phyloP scores from a whole-genome alignment of 148 eudicot species.

The Rhododendron vialii region DNA sequence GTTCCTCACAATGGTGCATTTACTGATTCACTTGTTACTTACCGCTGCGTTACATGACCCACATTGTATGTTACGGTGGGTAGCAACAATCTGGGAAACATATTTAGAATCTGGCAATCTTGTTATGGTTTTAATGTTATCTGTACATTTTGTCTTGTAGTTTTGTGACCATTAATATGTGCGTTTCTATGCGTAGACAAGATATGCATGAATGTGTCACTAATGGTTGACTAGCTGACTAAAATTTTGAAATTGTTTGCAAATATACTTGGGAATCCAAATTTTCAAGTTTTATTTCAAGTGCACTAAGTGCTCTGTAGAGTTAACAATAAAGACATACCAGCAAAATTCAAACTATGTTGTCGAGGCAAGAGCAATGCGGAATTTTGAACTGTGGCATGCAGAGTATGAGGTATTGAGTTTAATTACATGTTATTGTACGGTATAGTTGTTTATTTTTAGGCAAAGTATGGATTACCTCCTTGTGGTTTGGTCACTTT shows the following conservation, averaged over 20 bases:
- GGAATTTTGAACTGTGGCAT: conserved; percentile 96
- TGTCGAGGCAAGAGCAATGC: conserved; percentile 78
- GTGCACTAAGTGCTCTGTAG: conserved; percentile 86
- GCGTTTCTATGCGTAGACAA: background rate
- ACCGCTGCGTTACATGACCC: conserved; percentile 25
- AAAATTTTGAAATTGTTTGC: conserved; percentile 19
- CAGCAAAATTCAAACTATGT: conserved; percentile 84
- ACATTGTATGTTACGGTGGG: too few relatives aligned
- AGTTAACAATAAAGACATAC: conserved; percentile 76
- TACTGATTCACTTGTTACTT: conserved; percentile 34
- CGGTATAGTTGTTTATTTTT: background rate
- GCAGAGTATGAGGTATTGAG: conserved; percentile 66
- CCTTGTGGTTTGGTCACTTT: too few relatives aligned
- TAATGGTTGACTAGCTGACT: conserved; percentile 1
- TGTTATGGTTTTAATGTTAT: background rate
- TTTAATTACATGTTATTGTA: background rate
- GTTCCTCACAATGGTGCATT: conserved; percentile 32
- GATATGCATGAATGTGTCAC: background rate
- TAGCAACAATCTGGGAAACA: too few relatives aligned
- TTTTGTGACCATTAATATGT: background rate
- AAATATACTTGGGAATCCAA: conserved; percentile 90
- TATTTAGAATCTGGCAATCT: background rate
- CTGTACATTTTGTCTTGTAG: background rate
- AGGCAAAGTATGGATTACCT: too few relatives aligned
- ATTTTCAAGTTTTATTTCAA: conserved; percentile 83